Conservation (phyloP, 140 eudicot species). For the Bidens hawaiensis region DNA sequence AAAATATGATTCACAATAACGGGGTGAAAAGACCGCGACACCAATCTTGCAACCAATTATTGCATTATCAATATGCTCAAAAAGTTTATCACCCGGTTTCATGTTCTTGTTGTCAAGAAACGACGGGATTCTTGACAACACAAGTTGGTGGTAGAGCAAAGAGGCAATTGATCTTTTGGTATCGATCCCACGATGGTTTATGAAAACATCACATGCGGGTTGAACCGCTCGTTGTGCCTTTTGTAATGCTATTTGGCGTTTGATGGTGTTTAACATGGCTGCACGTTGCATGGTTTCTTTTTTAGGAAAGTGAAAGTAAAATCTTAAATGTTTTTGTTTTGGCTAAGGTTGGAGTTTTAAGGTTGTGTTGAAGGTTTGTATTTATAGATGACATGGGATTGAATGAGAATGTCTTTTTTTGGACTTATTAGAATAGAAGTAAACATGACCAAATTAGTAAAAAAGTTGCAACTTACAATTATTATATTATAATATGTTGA, state of each 20-base stretch:
- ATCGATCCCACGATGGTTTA: constrained; percentile 74
- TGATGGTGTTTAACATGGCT: constrained; percentile 35
- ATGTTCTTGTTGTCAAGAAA: constrained; percentile 85
- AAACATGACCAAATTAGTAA: constrained; percentile 22
- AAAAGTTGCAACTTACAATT: constrained; percentile 7
- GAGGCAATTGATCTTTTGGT: constrained; percentile 65
- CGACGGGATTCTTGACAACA: constrained; percentile 40
- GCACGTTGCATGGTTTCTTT: constrained; percentile 45
- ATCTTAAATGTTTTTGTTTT: no score
- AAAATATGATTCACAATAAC: constrained; percentile 70
- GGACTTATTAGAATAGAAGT: background rate
- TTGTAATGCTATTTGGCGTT: constrained; percentile 35
- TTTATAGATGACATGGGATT: no score
- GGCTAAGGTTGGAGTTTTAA: no score
- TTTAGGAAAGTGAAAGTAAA: background rate
- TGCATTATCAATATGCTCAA: constrained; percentile 56
- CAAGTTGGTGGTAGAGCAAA: constrained; percentile 52
- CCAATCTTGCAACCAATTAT: constrained; percentile 53
- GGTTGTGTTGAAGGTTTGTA: no score
- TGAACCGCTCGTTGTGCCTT: constrained; percentile 13
- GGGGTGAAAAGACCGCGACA: constrained; percentile 68
- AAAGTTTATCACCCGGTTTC: constrained; percentile 80
- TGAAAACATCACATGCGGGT: constrained; percentile 58
- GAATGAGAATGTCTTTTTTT: no score
- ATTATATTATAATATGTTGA: background rate